Percentiles rank a stretch among this genome's conserved stretches.
phyloP scores from a whole-genome alignment of 805 yeast genomes.

The Kodamaea kakaduensis region DNA sequence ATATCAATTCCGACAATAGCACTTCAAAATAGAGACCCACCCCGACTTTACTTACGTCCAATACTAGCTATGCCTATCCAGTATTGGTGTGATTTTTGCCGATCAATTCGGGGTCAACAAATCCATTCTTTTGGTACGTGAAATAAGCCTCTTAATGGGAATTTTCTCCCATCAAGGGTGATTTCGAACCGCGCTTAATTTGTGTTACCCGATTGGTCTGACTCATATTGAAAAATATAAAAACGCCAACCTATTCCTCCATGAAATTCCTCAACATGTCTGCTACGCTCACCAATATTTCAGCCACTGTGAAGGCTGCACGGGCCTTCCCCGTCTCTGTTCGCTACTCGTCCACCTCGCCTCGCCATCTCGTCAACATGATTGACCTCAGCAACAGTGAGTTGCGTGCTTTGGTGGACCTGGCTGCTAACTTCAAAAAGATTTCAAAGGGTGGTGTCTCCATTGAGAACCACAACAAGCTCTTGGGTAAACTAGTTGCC shows the following conservation, averaged over 20 bases:
- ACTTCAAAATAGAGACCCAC: no score
- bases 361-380: slow-evolving; percentile 78
- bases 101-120: no score
- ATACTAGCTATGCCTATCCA: no score
- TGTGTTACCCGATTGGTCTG: slow-evolving; percentile 13
- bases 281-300: background rate
- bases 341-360: slow-evolving; percentile 13
- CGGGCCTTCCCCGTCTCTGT: background rate
- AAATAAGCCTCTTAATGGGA: no score
- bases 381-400: slow-evolving; percentile 73
- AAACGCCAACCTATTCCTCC: slow-evolving; percentile 1
- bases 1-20: no score
- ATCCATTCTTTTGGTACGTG: no score
- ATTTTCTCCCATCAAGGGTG: no score
- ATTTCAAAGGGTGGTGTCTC: slow-evolving; percentile 53
- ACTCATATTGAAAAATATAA: slow-evolving; percentile 6
- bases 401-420: slow-evolving; percentile 62
- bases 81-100: no score
- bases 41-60: no score
- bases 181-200: slow-evolving; percentile 15
- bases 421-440: slow-evolving; percentile 67
- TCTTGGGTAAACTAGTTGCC: slow-evolving; percentile 79
- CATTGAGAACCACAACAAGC: slow-evolving; percentile 43
- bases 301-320: slow-evolving; percentile 1
- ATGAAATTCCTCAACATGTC: slow-evolving; percentile 7